These are phyloP conservation scores for Rugonectria rugulosa DNA, from an alignment of 2,329 filamentous ascomycete species.

Conservation along the genomic window DNA sequence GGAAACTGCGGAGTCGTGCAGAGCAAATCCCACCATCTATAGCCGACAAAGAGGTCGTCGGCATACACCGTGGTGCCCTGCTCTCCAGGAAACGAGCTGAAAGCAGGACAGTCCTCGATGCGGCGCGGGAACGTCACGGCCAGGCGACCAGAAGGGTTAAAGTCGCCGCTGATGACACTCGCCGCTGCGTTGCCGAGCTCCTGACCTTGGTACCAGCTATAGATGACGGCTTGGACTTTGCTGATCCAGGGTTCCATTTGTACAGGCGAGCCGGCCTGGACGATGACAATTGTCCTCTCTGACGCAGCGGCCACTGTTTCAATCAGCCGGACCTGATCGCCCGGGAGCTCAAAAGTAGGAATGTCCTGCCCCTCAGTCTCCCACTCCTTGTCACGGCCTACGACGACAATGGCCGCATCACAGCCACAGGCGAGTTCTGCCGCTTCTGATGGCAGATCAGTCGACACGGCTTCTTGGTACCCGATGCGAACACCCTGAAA, in stretches of 20 bases:
- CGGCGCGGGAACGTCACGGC: not conserved
- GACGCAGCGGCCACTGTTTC: slow-evolving; percentile 2
- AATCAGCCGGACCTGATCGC: slow-evolving; percentile 19
- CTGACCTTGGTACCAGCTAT: slow-evolving; percentile 29
- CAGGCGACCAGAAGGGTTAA: not conserved
- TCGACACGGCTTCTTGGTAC: slow-evolving; percentile 21
- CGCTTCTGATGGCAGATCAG: too few relatives aligned
- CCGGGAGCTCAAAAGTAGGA: slow-evolving; percentile 22
- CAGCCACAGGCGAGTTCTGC: slow-evolving; percentile 13
- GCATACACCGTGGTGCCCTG: not conserved
- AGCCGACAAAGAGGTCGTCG: not conserved
- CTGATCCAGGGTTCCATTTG: slow-evolving; percentile 40
- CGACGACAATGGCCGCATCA: slow-evolving; percentile 19
- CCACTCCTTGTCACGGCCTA: slow-evolving; percentile 27
- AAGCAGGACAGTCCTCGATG: not conserved
- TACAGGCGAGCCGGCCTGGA: slow-evolving; percentile 41
- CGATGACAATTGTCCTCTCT: slow-evolving; percentile 23
- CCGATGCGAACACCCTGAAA: slow-evolving; percentile 27
- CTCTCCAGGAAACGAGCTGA: not conserved
- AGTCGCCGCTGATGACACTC: not conserved
- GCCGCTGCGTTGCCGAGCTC: not conserved
- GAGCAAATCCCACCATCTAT: not conserved
- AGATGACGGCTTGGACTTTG: slow-evolving; percentile 44
- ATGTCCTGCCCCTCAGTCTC: slow-evolving; percentile 26
- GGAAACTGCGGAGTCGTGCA: not conserved